Evolutionary conservation across 305 asterid species (phyloP).

Genomic region (Stenogyne calaminthoides): DNA sequence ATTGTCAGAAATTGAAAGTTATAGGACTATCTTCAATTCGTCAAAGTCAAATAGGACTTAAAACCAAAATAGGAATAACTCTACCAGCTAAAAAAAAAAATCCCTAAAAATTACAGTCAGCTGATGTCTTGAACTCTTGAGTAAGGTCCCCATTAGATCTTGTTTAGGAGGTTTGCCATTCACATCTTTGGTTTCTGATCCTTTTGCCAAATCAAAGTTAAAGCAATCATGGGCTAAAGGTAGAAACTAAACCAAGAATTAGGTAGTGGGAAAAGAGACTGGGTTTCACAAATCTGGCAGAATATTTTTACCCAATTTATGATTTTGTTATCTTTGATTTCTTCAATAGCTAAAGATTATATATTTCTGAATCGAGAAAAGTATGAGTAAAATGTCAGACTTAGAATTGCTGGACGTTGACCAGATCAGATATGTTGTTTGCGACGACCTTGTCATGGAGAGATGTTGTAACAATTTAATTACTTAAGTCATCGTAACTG

Average conservation of each 20-base stretch:
- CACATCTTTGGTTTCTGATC: neutral
- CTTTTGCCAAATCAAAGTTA: conserved; percentile 4
- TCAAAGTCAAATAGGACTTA: no score
- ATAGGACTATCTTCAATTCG: no score
- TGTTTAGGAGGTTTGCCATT: neutral
- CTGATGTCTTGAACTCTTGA: neutral
- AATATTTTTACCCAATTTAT: neutral
- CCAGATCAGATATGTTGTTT: neutral
- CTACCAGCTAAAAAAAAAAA: no score
- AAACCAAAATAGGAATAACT: no score
- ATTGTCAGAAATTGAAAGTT: no score
- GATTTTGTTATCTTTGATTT: neutral
- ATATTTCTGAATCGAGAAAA: conserved; percentile 5
- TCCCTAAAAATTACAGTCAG: neutral
- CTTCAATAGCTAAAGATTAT: conserved; percentile 6
- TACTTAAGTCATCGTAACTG: neutral
- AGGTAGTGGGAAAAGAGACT: neutral
- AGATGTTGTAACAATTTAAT: neutral
- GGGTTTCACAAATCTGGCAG: neutral
- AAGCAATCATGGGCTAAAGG: neutral
- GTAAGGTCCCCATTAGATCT: neutral
- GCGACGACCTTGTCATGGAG: neutral
- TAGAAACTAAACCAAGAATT: neutral
- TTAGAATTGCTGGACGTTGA: neutral
- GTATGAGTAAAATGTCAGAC: neutral